Base-by-base conservation (phyloP, 768 basidiomycete species). In the Pseudohyphozyma bogoriensis region DNA sequence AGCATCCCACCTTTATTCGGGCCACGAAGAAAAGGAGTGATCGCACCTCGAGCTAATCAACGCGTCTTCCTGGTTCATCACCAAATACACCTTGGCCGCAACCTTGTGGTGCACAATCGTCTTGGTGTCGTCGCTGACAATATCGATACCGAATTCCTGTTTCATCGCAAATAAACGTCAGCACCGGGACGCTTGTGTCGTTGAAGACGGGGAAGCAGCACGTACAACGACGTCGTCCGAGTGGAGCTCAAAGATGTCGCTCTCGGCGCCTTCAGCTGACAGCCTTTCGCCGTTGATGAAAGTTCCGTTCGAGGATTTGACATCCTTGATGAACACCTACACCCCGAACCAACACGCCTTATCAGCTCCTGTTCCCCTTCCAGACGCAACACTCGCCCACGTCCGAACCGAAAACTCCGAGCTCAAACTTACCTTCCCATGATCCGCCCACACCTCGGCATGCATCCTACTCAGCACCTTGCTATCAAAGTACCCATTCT, bases 81-180 rank as follows among this genome's bases (percentile, higher is more conserved):
- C 82, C 68, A 92, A 91, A 55, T 88, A 81, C 37, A 91, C 90
- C 32, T 89, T 86, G 6, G 93, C 91, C 13, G 95, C 90, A 55
- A 97, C 95, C 74, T 99, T 97, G 77, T 96, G 92, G 75, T 99
- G 95, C 51, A 97, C 85, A 59, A 96, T 91, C 2, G 89, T 92
- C 75, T 88, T 88, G 79, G 92, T 95, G 78, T 99, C 95, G 71
- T 99, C 95, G 64, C 89, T 87, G 56, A 95, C 88, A 64, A 99
- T 99, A 76, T 97, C 95, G 70, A 97, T 99, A 58, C 95, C 95
- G 73, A 95, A 97, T 84, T 97, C 92, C 91, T 93, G 64, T 24
- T 4, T n/a, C 24, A 10, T 28, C 2, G 4, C 4, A 29, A 29
- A 31, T 8, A 8, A 18, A 5, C 28, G 28, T 58, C 46, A 64